Evolutionary conservation across 73 alveolate species (phyloP).

Genomic region (Paramecium sexaurelia): DNA sequence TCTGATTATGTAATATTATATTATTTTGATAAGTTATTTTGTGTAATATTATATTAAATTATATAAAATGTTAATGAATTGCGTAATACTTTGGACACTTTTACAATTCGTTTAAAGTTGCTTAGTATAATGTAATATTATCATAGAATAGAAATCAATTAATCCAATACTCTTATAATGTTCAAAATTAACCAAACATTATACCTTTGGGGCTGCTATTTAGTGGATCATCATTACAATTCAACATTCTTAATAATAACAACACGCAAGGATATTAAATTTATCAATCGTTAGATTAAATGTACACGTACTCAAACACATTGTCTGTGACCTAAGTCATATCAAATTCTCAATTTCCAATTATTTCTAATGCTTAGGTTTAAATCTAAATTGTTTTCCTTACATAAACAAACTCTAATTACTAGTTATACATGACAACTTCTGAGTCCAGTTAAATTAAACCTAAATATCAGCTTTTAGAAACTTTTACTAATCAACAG

Average conservation of each 20-base stretch:
- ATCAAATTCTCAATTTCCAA: not conserved
- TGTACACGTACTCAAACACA: not conserved
- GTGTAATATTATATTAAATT: not conserved
- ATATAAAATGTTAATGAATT: not conserved
- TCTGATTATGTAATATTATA: not conserved
- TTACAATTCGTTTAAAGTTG: not conserved
- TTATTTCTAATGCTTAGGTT: not conserved
- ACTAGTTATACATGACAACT: not conserved
- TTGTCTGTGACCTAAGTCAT: not conserved
- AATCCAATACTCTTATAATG: not conserved
- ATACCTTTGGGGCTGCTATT: not conserved
- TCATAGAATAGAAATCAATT: not conserved
- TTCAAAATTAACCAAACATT: not conserved
- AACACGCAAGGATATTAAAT: not conserved
- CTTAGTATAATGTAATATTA: not conserved
- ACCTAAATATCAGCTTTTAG: not conserved
- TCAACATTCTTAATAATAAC: not conserved
- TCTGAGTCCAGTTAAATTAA: not conserved
- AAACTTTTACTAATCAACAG: not conserved
- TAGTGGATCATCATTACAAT: not conserved
- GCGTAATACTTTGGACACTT: not conserved
- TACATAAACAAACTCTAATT: not conserved
- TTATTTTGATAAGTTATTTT: not conserved
- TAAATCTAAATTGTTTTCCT: not conserved
- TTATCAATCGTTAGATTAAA: not conserved